Base-by-base conservation (phyloP, 2,329 filamentous ascomycete genomes). In the Ilyonectria destructans region DNA sequence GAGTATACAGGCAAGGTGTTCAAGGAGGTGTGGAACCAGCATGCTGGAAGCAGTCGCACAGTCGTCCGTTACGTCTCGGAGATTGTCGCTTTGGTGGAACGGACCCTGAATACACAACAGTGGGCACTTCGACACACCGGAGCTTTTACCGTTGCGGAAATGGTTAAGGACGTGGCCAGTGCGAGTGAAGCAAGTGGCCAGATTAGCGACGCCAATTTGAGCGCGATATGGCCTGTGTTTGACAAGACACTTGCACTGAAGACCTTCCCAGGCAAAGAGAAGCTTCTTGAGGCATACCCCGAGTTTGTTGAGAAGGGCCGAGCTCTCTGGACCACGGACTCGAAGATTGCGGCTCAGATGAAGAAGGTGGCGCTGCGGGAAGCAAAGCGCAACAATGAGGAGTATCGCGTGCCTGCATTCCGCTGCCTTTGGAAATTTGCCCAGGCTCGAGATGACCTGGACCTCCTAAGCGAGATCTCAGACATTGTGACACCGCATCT, bases 51-150 rank as follows among this genome's bases (percentile, higher is more conserved):
- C 51, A 90, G 88, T 35, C 90, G 95, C 33, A 92, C 93, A 0
- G 93, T 97, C 6, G 88, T 92, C 54, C 88, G 97, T 1, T 97
- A 97, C 77, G 87, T 97, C 7, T 87, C 87, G 43, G 96, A 99
- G 81, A 97, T 98, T 72, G 86, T 93, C 4, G 82, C 81, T 0
- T 85, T 98, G 1, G 89, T 91, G 1, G 85, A 89, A 40, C 84
- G 86, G 40, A 88, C 94, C 60, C 84, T 98, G 8, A 91, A 93
- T 37, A 95, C 93, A 2, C 89, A 93, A 2, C 93, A 94, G 75
- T 99, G 96, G 96, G 91, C 91, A 2, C 88, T 98, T 64, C 96
- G 97, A 80, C 96, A 98, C 75, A 93, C 94, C 0, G 93, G 93
- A 9, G 94, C 95, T 8, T 89, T 96, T 66, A 90, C 95, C 0